These are phyloP conservation scores for Parmales sp. DNA, from an alignment of 108 stramenopile species.

Conservation along the genomic window DNA sequence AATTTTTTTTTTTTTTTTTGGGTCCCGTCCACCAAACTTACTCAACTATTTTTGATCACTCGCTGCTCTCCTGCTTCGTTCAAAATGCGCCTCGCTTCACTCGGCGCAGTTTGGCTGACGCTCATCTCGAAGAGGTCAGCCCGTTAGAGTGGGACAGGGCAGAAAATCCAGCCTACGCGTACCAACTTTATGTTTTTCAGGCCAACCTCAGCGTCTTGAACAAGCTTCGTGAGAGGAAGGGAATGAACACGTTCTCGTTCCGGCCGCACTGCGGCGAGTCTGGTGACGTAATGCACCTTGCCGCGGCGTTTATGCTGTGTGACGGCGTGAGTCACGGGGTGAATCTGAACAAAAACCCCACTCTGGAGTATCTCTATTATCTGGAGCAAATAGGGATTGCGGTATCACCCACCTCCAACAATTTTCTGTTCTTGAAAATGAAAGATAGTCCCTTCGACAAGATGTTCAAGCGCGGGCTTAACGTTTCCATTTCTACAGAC, in stretches of 20 bases:
- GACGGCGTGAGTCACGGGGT: constrained; percentile 56
- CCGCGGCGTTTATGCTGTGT: constrained; percentile 38
- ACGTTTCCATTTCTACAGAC: constrained; percentile 52
- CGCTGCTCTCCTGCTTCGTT: no score
- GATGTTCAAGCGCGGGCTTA: constrained; percentile 40
- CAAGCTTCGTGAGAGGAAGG: neutral
- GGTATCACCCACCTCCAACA: constrained; percentile 48
- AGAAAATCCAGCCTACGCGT: constrained; percentile 26
- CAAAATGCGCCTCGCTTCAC: no score
- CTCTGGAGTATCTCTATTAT: constrained; percentile 55
- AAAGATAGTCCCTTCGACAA: constrained; percentile 41
- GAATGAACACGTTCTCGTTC: constrained; percentile 21
- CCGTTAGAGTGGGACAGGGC: constrained; percentile 32
- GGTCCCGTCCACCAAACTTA: no score
- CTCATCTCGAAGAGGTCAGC: constrained; percentile 43
- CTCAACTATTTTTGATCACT: no score
- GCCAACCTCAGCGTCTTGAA: constrained; percentile 41
- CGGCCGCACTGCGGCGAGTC: constrained; percentile 41
- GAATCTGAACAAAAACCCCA: constrained; percentile 34
- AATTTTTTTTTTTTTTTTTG: no score
- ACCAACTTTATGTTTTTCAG: constrained; percentile 38
- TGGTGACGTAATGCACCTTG: constrained; percentile 47
- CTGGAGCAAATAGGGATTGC: constrained; percentile 37
- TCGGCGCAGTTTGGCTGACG: no score
- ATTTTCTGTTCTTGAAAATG: constrained; percentile 54